Percentiles rank a stretch among this genome's conserved stretches.
phyloP scores from a whole-genome alignment of 2,329 filamentous ascomycete genomes.

The Penicillium crustosum region DNA sequence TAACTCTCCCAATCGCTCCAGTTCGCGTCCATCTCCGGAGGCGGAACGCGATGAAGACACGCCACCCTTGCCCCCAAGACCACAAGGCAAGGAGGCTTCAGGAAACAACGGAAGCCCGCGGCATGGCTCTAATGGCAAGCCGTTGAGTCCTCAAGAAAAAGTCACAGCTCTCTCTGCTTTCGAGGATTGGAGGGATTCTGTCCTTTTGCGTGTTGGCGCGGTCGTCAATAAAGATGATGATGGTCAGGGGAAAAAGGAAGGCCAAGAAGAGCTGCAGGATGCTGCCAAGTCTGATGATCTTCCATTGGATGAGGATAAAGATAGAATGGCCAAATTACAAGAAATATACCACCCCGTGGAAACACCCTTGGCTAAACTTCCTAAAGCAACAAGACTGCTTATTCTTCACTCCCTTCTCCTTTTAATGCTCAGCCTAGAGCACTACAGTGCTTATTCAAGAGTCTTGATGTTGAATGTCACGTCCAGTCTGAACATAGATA shows the following conservation, averaged over 20 bases:
- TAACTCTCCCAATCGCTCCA: not conserved
- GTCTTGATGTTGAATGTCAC: slow-evolving; percentile 69
- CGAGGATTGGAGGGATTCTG: slow-evolving; percentile 73
- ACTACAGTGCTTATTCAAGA: slow-evolving; percentile 73
- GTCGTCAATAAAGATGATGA: slow-evolving; percentile 59
- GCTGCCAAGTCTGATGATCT: slow-evolving; percentile 23
- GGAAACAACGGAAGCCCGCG: slow-evolving; percentile 6
- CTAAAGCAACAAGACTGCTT: slow-evolving; percentile 54
- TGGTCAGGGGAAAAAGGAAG: slow-evolving; percentile 33
- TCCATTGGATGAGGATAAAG: slow-evolving; percentile 26
- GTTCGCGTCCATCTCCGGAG: slow-evolving; percentile 1
- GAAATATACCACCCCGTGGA: slow-evolving; percentile 58
- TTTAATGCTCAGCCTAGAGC: slow-evolving; percentile 71
- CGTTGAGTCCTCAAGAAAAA: slow-evolving; percentile 51
- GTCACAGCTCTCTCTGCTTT: slow-evolving; percentile 68
- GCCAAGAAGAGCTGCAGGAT: slow-evolving; percentile 25
- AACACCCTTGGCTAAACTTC: slow-evolving; percentile 53
- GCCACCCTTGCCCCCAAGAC: slow-evolving; percentile 15
- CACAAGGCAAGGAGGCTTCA: slow-evolving; percentile 1
- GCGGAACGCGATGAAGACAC: slow-evolving; percentile 10
- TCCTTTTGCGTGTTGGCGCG: slow-evolving; percentile 70
- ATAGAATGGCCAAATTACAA: slow-evolving; percentile 30
- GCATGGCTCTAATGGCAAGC: slow-evolving; percentile 13
- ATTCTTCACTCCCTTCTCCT: slow-evolving; percentile 72
- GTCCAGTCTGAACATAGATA: slow-evolving; percentile 68